Evolutionary conservation across 23 red algal species (phyloP).

Genomic region (Gracilaria caudata): DNA sequence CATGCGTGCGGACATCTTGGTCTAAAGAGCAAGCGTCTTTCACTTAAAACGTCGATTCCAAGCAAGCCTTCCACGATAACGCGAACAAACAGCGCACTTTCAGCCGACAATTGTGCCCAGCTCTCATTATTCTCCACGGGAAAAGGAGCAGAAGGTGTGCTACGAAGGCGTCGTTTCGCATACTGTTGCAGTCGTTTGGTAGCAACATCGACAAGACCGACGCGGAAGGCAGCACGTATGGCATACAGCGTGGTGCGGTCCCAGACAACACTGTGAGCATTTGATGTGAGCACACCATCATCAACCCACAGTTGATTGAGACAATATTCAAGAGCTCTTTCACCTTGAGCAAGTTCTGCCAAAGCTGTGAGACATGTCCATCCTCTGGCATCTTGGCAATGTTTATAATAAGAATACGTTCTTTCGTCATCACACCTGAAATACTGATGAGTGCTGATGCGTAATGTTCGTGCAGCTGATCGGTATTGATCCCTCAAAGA

Average conservation of each 20-base stretch:
- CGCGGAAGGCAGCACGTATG: conserved; percentile 39
- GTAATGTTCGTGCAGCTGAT: conserved; percentile 30
- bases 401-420: conserved; percentile 46
- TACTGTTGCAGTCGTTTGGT: conserved; percentile 34
- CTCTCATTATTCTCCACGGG: conserved; percentile 68
- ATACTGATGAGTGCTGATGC: conserved; percentile 14
- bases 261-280: conserved; percentile 36
- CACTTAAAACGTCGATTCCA: conserved; percentile 36
- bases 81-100: conserved; percentile 66
- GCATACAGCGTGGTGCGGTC: conserved; percentile 63
- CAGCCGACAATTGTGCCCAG: conserved; percentile 54
- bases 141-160: conserved; percentile 11
- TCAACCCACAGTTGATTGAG: conserved; percentile 28
- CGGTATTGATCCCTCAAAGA: conserved; percentile 5
- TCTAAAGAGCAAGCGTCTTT: conserved; percentile 2
- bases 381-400: conserved; percentile 41
- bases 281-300: conserved; percentile 16
- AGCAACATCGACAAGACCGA: conserved; percentile 46
- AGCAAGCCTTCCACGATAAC: conserved; percentile 60
- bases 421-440: conserved; percentile 32
- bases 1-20: conserved; percentile 34
- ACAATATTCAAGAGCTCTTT: conserved; percentile 23
- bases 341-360: conserved; percentile 23
- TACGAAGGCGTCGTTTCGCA: neutral
- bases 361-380: conserved; percentile 52